phyloP scores from a whole-genome alignment of 139 green algal species.

The Trebouxia sp. region DNA sequence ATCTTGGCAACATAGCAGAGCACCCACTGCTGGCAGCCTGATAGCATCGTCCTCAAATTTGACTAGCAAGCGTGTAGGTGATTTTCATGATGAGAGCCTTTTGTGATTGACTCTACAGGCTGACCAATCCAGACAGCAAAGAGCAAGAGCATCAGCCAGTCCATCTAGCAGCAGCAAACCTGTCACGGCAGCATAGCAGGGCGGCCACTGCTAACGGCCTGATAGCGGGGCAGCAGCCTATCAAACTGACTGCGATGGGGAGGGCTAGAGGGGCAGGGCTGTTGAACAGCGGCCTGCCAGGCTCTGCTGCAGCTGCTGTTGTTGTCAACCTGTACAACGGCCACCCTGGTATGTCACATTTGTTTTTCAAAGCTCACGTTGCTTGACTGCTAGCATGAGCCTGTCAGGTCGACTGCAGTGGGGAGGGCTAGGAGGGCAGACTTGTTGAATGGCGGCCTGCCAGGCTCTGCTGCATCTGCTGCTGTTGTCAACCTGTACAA shows the following conservation, averaged over 20 bases:
- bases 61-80: background rate
- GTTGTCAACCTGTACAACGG: conserved; percentile 40
- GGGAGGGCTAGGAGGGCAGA: background rate
- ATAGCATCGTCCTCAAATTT: background rate
- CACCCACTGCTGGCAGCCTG: too few relatives aligned
- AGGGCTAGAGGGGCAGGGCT: conserved; percentile 28
- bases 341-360: conserved; percentile 31
- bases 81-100: background rate
- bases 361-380: background rate
- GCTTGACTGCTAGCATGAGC: background rate
- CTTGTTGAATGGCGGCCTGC: conserved; percentile 39
- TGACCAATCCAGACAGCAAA: background rate
- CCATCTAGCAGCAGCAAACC: background rate
- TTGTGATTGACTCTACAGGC: background rate
- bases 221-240: background rate
- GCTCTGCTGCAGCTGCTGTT: conserved; percentile 38
- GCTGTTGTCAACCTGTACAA: conserved; percentile 41
- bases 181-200: background rate
- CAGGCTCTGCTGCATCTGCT: conserved; percentile 38
- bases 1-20: too few relatives aligned
- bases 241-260: conserved; percentile 11
- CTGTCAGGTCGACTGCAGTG: background rate
- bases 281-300: conserved; percentile 38
- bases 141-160: background rate
- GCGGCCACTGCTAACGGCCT: background rate